Evolutionary conservation across 768 basidiomycete genomes (phyloP), one percentile per base, ranked within the genome.

Genomic region (Kondoa malvinella): DNA sequence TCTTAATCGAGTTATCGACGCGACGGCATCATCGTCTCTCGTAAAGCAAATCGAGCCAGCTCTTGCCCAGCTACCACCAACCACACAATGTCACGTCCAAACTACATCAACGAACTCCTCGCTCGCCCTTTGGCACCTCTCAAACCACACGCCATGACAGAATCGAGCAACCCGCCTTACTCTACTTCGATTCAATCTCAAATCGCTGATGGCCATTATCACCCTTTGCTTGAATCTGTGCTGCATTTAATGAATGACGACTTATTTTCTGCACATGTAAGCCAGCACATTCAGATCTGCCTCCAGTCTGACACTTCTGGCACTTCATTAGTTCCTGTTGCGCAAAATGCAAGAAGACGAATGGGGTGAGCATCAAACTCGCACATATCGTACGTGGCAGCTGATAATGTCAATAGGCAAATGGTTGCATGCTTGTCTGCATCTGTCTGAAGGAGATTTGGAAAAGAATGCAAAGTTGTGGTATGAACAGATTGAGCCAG

Each of bases 301-400:
- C 40, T 50, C 40, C 8, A 8, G 40, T 50, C 40, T 50, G 8
- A 50, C 40, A 21, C 40, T 50, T 50, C 40, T 50, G 8, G 40
- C 8, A 8, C 21, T 8, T 21, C 21, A 8, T 8, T 8, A 50
- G 40, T 73, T 73, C 62, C 60, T 73, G 21, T 65, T 73, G 16
- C 60, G 72, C 26, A 73, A 73, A 65, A 72, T 73, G 72, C 72
- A 73, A 66, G 72, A 72, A 66, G 71, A 73, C 61, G 72, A 73
- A 60, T 73, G 72, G 72, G 72, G 72, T 69, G 67, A 66, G 68
- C 70, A 66, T 67, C 29, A 63, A 25, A 65, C 67, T 56, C 60
- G 32, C 8, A 59, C 65, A 26, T 57, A 60, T 16, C 66, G 63
- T 56, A 64, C 59, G 33, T 4, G 21, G 4, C 26, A 15, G 21